phyloP scores from a whole-genome alignment of 73 alveolate species.

The Symbiodinium pilosum region DNA sequence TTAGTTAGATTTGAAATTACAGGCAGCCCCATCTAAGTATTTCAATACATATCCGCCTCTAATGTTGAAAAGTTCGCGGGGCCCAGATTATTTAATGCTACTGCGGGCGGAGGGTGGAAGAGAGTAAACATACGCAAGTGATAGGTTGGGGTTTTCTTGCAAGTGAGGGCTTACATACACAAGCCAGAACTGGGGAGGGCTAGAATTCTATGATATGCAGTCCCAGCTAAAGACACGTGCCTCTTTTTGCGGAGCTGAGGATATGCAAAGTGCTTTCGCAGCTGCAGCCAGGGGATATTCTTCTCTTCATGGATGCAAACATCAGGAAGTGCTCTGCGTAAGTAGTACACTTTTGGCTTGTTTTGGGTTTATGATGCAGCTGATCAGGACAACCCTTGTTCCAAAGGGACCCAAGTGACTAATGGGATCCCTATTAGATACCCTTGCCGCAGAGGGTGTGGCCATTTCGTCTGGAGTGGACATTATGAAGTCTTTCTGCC shows the following conservation, averaged over 20 bases:
- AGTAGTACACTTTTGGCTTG: neutral
- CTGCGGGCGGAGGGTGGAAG: no score
- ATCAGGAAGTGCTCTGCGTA: constrained; percentile 14
- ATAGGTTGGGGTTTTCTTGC: no score
- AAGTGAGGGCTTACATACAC: neutral
- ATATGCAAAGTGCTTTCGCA: constrained; percentile 68
- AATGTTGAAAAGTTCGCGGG: no score
- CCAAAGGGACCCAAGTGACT: neutral
- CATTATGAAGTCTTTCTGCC: no score
- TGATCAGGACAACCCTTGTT: neutral
- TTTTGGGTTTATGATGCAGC: neutral
- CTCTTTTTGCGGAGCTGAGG: constrained; percentile 9
- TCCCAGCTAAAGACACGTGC: neutral
- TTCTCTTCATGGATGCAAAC: constrained; percentile 78
- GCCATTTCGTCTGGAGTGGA: no score
- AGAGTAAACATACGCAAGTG: no score
- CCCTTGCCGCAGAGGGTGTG: no score
- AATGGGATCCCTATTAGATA: neutral
- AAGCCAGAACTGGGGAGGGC: neutral
- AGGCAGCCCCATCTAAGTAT: no score
- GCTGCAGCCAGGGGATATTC: constrained; percentile 58
- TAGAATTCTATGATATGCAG: neutral
- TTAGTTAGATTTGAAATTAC: no score
- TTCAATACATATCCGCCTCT: no score
- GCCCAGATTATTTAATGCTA: no score